Evolutionary conservation across 257 asterid genomes (phyloP), one percentile per base, ranked within the genome.

Genomic region (Anisodus tanguticus): DNA sequence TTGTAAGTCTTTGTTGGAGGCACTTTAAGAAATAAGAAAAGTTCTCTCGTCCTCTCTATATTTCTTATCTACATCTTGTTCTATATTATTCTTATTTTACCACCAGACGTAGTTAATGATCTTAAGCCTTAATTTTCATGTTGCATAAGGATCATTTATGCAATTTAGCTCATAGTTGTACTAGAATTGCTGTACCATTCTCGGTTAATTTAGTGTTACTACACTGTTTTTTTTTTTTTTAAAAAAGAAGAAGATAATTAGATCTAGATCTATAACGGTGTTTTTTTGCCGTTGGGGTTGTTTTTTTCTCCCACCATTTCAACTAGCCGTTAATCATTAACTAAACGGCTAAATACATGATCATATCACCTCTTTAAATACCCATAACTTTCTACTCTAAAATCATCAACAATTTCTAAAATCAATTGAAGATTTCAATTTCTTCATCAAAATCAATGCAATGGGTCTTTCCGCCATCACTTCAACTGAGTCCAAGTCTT

Each of bases 401-500:
- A 54, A 53, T 17, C 26, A 10, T 22, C 26, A 22, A 22, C 26
- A 22, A 22, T 22, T 22, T 22, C 26, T 22, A 22, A 22, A 22
- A 22, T 22, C 26, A 22, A 53, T 53, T 3, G 64, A n/a, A 84
- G 2, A 9, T 5, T 45, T 19, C 58, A 45, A 72, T 19, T 47
- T 74, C n/a, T 49, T 49, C 7, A 22, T 72, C 41, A 49, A 49
- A 49, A 22, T 49, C 43, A 74, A 74, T 47, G 11, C 81, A 85
- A 85, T 88, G 90, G 88, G 87, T 66, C 66, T 74, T 82, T 26
- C 87, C 5, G 57, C 47, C 26, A 41, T 74, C 68, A 43, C 83
- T 54, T 19, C 76, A 58, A 39, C 47, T 19, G 84, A 69, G 11
- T 72, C 80, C 16, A 16, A 84, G 51, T 84, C 88, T 13, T 89